These are phyloP conservation scores for Bombardia bombarda DNA, from an alignment of 495 filamentous ascomycete species.

Conservation along the genomic window DNA sequence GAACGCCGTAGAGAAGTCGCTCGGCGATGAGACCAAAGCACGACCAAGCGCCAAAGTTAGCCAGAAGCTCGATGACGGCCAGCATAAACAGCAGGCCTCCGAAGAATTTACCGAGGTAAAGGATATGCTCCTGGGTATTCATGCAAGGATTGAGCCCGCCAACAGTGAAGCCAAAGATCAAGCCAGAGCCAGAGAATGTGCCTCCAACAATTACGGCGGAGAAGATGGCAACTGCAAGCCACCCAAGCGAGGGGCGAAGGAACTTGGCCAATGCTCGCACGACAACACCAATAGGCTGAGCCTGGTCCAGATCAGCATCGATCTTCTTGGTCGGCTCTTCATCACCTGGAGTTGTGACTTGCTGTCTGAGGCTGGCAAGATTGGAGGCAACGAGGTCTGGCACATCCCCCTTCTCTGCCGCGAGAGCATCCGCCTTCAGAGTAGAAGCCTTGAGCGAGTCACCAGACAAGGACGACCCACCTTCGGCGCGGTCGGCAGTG, in stretches of 20 bases:
- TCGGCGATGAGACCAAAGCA: slow-evolving; percentile 66
- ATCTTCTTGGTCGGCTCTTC: slow-evolving; percentile 26
- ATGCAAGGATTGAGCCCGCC: slow-evolving; percentile 25
- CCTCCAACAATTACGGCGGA: slow-evolving; percentile 9
- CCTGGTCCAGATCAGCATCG: slow-evolving; percentile 18
- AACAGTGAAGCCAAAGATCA: slow-evolving; percentile 18
- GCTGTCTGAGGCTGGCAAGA: too few relatives aligned
- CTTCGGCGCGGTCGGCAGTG: background rate
- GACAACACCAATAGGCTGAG: slow-evolving; percentile 6
- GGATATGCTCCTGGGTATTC: slow-evolving; percentile 27
- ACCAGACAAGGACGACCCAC: slow-evolving; percentile 2
- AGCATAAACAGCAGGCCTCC: slow-evolving; percentile 83
- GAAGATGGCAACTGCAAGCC: slow-evolving; percentile 5
- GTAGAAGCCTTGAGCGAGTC: slow-evolving; percentile 3
- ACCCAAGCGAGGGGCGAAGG: slow-evolving; percentile 5
- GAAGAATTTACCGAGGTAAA: slow-evolving; percentile 72
- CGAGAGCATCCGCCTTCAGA: slow-evolving; percentile 17
- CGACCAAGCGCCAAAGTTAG: slow-evolving; percentile 57
- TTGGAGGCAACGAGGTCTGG: background rate
- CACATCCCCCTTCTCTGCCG: slow-evolving; percentile 29
- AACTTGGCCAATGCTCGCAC: background rate
- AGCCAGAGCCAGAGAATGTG: slow-evolving; percentile 17
- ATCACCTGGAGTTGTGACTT: background rate
- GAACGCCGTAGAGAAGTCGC: slow-evolving; percentile 67
- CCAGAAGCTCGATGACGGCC: slow-evolving; percentile 62